phyloP scores from a whole-genome alignment of 139 green algal genomes.

The Coelastrella sp. region DNA sequence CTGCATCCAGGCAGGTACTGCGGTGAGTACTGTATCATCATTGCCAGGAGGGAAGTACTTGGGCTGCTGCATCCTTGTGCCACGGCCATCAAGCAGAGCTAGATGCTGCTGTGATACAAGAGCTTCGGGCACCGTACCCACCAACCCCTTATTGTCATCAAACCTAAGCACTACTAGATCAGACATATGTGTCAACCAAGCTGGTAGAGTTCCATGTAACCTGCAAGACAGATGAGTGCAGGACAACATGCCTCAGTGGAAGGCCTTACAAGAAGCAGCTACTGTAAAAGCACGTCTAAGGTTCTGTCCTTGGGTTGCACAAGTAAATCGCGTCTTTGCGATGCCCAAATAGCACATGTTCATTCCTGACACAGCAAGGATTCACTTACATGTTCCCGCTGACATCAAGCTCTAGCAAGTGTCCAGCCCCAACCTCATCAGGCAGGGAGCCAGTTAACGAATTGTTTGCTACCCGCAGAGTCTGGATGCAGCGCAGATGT shows the following conservation, averaged over 20 bases:
- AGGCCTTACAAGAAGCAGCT: too few relatives aligned
- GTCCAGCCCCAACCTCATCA: not conserved
- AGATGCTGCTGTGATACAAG: not conserved
- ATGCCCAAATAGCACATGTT: too few relatives aligned
- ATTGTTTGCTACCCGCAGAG: slow-evolving; percentile 13
- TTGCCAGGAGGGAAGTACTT: not conserved
- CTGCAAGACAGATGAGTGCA: not conserved
- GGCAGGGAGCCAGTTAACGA: slow-evolving; percentile 11
- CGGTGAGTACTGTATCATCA: not conserved
- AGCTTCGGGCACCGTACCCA: not conserved
- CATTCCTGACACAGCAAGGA: too few relatives aligned
- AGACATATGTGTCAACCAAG: not conserved
- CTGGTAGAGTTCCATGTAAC: not conserved
- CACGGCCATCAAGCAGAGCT: slow-evolving; percentile 1
- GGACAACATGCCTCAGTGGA: not conserved
- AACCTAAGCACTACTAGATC: not conserved
- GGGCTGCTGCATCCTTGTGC: slow-evolving; percentile 26
- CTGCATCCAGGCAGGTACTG: slow-evolving; percentile 21
- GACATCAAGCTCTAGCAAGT: not conserved
- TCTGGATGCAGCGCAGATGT: too few relatives aligned
- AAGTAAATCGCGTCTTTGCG: too few relatives aligned
- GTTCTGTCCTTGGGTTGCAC: too few relatives aligned
- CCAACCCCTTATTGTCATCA: not conserved
- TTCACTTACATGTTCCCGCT: slow-evolving; percentile 11
- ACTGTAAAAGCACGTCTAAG: not conserved